A percentile compares a stretch with the other conserved stretches of the same genome.
These are phyloP conservation scores for Penicillium verhagenii DNA, from an alignment of 495 filamentous ascomycete genomes.

Conservation along the genomic window DNA sequence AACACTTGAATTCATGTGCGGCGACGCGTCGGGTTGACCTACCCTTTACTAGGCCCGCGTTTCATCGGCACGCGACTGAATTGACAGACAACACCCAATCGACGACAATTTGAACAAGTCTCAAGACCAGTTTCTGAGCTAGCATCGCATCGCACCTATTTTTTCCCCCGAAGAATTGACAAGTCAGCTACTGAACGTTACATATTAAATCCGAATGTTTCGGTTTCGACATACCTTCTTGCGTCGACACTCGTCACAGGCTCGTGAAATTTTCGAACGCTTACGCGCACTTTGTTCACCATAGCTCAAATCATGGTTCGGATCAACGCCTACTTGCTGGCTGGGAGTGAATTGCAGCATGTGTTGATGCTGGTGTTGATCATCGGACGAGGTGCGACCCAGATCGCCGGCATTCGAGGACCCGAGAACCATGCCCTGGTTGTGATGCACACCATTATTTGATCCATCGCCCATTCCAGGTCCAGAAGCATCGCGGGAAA, in stretches of 20 bases:
- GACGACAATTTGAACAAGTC: conserved; percentile 82
- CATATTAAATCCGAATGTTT: conserved; percentile 16
- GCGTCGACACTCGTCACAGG: conserved; percentile 91
- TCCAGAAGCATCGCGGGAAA: conserved; percentile 46
- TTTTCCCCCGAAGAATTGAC: conserved; percentile 11
- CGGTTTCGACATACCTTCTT: conserved; percentile 66
- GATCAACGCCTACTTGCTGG: conserved; percentile 52
- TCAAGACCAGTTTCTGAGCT: conserved; percentile 74
- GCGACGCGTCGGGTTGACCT: conserved; percentile 23
- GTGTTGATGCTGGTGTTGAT: conserved; percentile 48
- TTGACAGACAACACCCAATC: conserved; percentile 73
- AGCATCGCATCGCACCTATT: conserved; percentile 85
- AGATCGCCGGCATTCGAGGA: conserved; percentile 42
- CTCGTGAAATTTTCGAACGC: conserved; percentile 86
- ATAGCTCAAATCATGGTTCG: conserved; percentile 49
- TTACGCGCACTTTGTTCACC: conserved; percentile 72
- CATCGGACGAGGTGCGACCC: conserved; percentile 38
- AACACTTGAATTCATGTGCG: conserved; percentile 13
- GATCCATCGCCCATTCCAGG: conserved; percentile 43
- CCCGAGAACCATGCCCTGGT: conserved; percentile 44
- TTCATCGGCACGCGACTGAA: conserved; percentile 96
- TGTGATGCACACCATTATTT: conserved; percentile 41
- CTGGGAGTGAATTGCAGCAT: conserved; percentile 48
- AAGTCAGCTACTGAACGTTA: conserved; percentile 19
- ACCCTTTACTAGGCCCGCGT: conserved; percentile 93